phyloP scores from a whole-genome alignment of 805 yeast genomes.

The Ogataea corticis region DNA sequence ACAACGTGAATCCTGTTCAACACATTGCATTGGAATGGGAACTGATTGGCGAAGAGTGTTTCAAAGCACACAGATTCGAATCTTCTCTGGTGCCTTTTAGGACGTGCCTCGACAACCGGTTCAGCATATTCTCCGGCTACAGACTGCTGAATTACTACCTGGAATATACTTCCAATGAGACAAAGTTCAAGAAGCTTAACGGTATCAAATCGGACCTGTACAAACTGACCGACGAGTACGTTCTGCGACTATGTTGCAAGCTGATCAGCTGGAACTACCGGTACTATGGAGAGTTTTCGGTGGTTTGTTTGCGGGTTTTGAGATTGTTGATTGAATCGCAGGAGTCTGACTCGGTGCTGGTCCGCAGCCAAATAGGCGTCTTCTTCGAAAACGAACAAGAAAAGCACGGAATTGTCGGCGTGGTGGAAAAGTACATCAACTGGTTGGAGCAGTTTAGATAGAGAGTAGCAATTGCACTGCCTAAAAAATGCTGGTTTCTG shows the following conservation, averaged over 20 bases:
- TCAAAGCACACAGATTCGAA: slow-evolving; percentile 47
- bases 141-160: slow-evolving; percentile 49
- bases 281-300: slow-evolving; percentile 59
- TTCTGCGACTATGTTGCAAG: slow-evolving; percentile 46
- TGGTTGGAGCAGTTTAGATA: slow-evolving; percentile 34
- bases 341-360: slow-evolving; percentile 37
- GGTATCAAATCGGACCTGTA: slow-evolving; percentile 20
- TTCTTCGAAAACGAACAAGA: slow-evolving; percentile 32
- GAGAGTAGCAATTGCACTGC: slow-evolving; percentile 4
- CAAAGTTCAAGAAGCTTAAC: slow-evolving; percentile 28
- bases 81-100: slow-evolving; percentile 54
- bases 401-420: slow-evolving; percentile 18
- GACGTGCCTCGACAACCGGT: slow-evolving; percentile 56
- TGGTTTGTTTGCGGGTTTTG: slow-evolving; percentile 41
- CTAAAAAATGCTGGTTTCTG: background rate
- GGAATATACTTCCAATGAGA: slow-evolving; percentile 21
- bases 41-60: slow-evolving; percentile 57
- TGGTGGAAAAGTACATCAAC: slow-evolving; percentile 29
- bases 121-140: slow-evolving; percentile 59
- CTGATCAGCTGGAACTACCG: slow-evolving; percentile 62
- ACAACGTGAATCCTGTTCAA: slow-evolving; percentile 31
- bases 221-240: slow-evolving; percentile 34
- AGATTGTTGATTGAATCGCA: slow-evolving; percentile 41
- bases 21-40: slow-evolving; percentile 78
- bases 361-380: slow-evolving; percentile 42